Evolutionary conservation across 1,139 yeast species (phyloP).

Genomic region (Pichia sp.): DNA sequence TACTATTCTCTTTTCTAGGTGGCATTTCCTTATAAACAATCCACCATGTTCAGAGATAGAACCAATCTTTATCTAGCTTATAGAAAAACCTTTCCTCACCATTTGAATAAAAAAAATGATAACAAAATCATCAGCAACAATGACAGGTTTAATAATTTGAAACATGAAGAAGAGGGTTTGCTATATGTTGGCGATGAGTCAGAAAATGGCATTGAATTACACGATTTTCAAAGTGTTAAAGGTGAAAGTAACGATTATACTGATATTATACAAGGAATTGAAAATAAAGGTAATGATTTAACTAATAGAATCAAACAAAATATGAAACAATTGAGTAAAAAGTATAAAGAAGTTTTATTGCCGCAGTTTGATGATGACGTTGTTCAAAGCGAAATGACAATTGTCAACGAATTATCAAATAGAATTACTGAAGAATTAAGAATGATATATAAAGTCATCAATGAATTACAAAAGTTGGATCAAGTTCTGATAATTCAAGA

Average conservation of each 20-base stretch:
- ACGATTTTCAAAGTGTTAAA: slow-evolving; percentile 31
- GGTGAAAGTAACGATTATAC: slow-evolving; percentile 8
- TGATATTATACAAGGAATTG: slow-evolving; percentile 12
- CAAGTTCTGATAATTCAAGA: slow-evolving; percentile 22
- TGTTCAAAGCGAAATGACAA: slow-evolving; percentile 13
- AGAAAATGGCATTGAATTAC: slow-evolving; percentile 36
- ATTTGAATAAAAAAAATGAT: slow-evolving; percentile 11
- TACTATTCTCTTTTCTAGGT: neutral
- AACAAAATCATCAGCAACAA: neutral
- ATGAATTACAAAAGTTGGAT: slow-evolving; percentile 30
- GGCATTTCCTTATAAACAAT: neutral
- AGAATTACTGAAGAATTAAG: slow-evolving; percentile 69
- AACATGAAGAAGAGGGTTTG: slow-evolving; percentile 53
- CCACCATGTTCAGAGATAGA: slow-evolving; percentile 61
- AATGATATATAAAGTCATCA: slow-evolving; percentile 67
- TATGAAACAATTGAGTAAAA: slow-evolving; percentile 51
- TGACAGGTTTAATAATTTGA: slow-evolving; percentile 35
- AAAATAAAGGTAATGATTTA: slow-evolving; percentile 14
- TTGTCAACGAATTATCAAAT: slow-evolving; percentile 68
- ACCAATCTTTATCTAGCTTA: slow-evolving; percentile 66
- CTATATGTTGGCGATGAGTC: slow-evolving; percentile 25
- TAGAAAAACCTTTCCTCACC: slow-evolving; percentile 64
- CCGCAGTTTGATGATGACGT: slow-evolving; percentile 76
- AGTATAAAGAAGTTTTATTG: slow-evolving; percentile 75
- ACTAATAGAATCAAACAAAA: slow-evolving; percentile 21